Evolutionary conservation across 257 asterid species (phyloP), one percentile per base, ranked within the genome.

Genomic region (Nicotiana obtusifolia): DNA sequence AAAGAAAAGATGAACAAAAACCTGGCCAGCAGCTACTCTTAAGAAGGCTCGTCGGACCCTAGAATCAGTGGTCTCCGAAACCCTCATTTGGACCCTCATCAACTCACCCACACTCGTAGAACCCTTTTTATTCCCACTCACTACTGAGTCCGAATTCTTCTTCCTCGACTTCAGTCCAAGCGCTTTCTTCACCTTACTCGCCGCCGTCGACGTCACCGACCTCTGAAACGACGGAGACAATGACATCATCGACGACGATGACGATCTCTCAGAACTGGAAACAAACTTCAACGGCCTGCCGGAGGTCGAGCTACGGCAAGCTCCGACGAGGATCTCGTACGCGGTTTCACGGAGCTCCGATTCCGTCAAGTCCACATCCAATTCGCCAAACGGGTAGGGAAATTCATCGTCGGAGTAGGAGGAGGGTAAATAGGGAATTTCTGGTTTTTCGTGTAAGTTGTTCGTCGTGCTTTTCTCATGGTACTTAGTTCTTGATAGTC

Each of bases 1-100:
- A 78, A 28, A 57, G 5, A 77, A 57, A 57, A 20, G 57, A 17
- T 30, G 47, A 26, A 24, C 54, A 22, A 9, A 62, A 80, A 95
- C 99, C 97, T 92, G 98, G 69, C 91, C 98, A 10, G 97, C 95
- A 81, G 97, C 97, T 19, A 94, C 88, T 87, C 99, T 87, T 82
- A 95, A 83, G 81, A 93, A 84, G 67, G 95, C 92, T 56, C 97
- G 88, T 33, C 99, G 90, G 88, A 91, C 88, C 82, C 98, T 89
- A 49, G 97, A 91, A 92, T 95, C 97, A 17, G 86, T 87, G 84
- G 86, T 93, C 85, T 93, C 98, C 37, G 98, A 88, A 71, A 93
- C 86, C 86, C 89, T 88, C 99, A 95, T 91, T 88, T 95, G 99
- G 67, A 90, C 84, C 90, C 97, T 92, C 86, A 93, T 89, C 83